Percentiles rank a stretch among this genome's conserved stretches.
Evolutionary conservation across 306 rosid species (phyloP).

Genomic region (Castanopsis chinensis): DNA sequence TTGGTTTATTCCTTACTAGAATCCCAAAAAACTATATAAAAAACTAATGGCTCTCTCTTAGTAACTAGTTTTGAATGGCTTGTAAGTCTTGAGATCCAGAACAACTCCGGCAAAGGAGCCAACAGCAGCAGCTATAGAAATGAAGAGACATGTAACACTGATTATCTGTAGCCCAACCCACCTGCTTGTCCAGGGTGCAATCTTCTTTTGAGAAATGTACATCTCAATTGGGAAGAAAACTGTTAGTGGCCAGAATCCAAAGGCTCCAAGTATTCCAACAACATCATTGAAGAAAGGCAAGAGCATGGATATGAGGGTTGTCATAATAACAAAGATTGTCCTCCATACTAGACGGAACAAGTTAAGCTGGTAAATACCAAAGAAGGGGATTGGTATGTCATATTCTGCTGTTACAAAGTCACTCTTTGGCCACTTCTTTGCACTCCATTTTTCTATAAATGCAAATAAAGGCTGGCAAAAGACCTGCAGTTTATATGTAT

Average conservation of each 20-base stretch:
- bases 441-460: constrained; percentile 66
- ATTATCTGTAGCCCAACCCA: constrained; percentile 66
- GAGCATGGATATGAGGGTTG: constrained; percentile 66
- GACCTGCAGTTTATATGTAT: constrained; percentile 35
- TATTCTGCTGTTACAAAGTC: constrained; percentile 48
- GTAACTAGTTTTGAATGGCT: constrained; percentile 58
- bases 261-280: constrained; percentile 77
- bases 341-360: constrained; percentile 65
- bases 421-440: constrained; percentile 46
- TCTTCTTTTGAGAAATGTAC: constrained; percentile 64
- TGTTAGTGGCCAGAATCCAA: constrained; percentile 79
- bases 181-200: constrained; percentile 42
- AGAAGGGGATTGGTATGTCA: constrained; percentile 49
- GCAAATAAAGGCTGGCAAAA: constrained; percentile 70
- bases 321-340: constrained; percentile 50
- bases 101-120: constrained; percentile 70
- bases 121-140: constrained; percentile 57
- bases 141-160: constrained; percentile 43
- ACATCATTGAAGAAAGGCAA: constrained; percentile 81
- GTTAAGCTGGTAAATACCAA: constrained; percentile 51
- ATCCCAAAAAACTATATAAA: neutral
- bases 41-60: constrained; percentile 13
- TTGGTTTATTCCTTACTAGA: neutral
- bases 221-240: constrained; percentile 73
- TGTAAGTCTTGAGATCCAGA: constrained; percentile 70